phyloP scores from a whole-genome alignment of 2,329 filamentous ascomycete genomes.

The Aspergillus brunneoviolaceus region DNA sequence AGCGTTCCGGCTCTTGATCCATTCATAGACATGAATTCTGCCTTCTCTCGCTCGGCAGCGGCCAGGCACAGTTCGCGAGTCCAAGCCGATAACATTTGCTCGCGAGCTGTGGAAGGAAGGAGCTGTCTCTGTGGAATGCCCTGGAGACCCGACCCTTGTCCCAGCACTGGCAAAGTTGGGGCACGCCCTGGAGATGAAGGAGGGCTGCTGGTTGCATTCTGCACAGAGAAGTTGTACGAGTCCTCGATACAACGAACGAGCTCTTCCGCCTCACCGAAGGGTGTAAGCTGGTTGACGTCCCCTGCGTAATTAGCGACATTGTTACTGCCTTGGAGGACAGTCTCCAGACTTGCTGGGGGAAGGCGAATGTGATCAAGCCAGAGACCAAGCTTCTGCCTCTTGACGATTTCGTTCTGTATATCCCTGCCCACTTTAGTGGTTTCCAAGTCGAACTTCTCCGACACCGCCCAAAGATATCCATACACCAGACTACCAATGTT shows the following conservation, averaged over 20 bases:
- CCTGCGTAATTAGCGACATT: slow-evolving; percentile 39
- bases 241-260: slow-evolving; percentile 73
- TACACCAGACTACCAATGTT: slow-evolving; percentile 81
- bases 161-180: slow-evolving; percentile 62
- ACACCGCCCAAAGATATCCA: slow-evolving; percentile 81
- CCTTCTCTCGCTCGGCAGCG: slow-evolving; percentile 63
- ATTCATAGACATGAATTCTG: slow-evolving; percentile 70
- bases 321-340: slow-evolving; percentile 55
- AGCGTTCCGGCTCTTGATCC: slow-evolving; percentile 68
- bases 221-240: slow-evolving; percentile 63
- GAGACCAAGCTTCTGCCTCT: slow-evolving; percentile 69
- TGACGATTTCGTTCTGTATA: slow-evolving; percentile 72
- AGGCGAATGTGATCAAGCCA: slow-evolving; percentile 76
- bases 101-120: slow-evolving; percentile 66
- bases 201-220: slow-evolving; percentile 68
- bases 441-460: slow-evolving; percentile 75
- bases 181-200: slow-evolving; percentile 66
- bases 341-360: slow-evolving; percentile 64
- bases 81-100: slow-evolving; percentile 79
- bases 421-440: slow-evolving; percentile 66
- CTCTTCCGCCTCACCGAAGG: slow-evolving; percentile 68
- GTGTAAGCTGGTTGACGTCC: slow-evolving; percentile 56
- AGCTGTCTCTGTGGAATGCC: slow-evolving; percentile 48
- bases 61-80: slow-evolving; percentile 71
- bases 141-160: slow-evolving; percentile 41